Evolutionary conservation across 768 basidiomycete genomes (phyloP).

Genomic region (Pisolithus sp.): DNA sequence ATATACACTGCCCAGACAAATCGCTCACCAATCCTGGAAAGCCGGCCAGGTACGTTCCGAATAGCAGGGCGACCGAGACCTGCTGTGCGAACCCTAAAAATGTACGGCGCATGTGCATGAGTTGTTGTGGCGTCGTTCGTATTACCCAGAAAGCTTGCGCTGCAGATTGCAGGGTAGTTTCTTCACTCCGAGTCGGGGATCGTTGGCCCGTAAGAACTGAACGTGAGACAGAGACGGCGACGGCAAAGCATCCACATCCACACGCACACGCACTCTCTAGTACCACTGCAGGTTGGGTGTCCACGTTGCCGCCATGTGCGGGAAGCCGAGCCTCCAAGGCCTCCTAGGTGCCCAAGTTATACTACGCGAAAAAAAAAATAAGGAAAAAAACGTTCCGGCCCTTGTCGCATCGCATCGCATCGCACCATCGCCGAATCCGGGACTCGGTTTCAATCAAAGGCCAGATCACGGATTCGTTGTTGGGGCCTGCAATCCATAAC

Average conservation of each 20-base stretch:
- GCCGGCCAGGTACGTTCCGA: not conserved
- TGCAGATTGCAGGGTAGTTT: not conserved
- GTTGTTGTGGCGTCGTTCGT: not conserved
- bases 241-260: not conserved
- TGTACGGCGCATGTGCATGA: not conserved
- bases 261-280: too few relatives aligned
- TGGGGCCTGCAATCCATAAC: not conserved
- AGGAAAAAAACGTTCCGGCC: not conserved
- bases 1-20: too few relatives aligned
- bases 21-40: not conserved
- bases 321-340: too few relatives aligned
- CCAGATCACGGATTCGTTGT: not conserved
- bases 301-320: too few relatives aligned
- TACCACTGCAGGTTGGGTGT: not conserved
- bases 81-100: conserved; percentile 1
- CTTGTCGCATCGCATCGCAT: not conserved
- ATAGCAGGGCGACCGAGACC: not conserved
- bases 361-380: too few relatives aligned
- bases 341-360: too few relatives aligned
- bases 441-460: not conserved
- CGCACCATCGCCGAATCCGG: not conserved
- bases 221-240: not conserved
- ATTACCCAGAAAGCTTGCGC: not conserved
- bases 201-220: too few relatives aligned
- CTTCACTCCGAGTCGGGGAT: not conserved